Evolutionary conservation across 2,329 filamentous ascomycete species (phyloP).

Genomic region (Microcyclosporella mali): DNA sequence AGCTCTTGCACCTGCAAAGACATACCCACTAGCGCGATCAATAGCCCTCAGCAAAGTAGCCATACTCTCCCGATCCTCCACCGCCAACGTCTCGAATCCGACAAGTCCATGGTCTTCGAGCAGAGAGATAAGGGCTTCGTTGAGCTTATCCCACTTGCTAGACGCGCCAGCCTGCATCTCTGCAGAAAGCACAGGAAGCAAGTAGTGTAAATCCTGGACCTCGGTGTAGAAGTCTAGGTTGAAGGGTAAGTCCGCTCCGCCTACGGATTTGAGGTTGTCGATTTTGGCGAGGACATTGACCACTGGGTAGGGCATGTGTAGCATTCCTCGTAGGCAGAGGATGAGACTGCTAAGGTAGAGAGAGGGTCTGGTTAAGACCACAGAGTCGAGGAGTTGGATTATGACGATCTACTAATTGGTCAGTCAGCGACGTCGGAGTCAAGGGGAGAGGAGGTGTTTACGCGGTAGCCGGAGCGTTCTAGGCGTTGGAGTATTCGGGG

Average conservation of each 20-base stretch:
- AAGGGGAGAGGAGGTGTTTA: slow-evolving; percentile 41
- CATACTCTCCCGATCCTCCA: slow-evolving; percentile 97
- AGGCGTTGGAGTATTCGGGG: slow-evolving; percentile 87
- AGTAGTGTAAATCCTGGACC: slow-evolving; percentile 82
- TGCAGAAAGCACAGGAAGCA: slow-evolving; percentile 71
- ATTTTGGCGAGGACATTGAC: slow-evolving; percentile 97
- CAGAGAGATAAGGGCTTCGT: slow-evolving; percentile 77
- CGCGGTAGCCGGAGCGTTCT: slow-evolving; percentile 86
- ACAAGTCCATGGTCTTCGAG: slow-evolving; percentile 88
- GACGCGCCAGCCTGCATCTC: slow-evolving; percentile 54
- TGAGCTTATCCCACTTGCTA: slow-evolving; percentile 72
- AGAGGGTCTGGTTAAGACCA: slow-evolving; percentile 86
- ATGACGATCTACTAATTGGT: slow-evolving; percentile 67
- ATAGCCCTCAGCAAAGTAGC: slow-evolving; percentile 83
- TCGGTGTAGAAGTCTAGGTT: slow-evolving; percentile 97
- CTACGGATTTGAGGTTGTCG: slow-evolving; percentile 69
- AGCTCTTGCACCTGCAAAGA: slow-evolving; percentile 83
- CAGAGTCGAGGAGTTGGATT: slow-evolving; percentile 87
- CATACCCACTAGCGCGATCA: slow-evolving; percentile 86
- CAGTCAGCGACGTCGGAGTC: slow-evolving; percentile 30
- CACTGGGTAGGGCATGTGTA: slow-evolving; percentile 94
- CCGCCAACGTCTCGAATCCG: slow-evolving; percentile 84
- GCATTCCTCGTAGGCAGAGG: slow-evolving; percentile 88
- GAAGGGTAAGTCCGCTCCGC: slow-evolving; percentile 79
- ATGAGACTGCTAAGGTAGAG: slow-evolving; percentile 92